phyloP scores from a whole-genome alignment of 257 asterid genomes.

The Ajuga chamaepitys region DNA sequence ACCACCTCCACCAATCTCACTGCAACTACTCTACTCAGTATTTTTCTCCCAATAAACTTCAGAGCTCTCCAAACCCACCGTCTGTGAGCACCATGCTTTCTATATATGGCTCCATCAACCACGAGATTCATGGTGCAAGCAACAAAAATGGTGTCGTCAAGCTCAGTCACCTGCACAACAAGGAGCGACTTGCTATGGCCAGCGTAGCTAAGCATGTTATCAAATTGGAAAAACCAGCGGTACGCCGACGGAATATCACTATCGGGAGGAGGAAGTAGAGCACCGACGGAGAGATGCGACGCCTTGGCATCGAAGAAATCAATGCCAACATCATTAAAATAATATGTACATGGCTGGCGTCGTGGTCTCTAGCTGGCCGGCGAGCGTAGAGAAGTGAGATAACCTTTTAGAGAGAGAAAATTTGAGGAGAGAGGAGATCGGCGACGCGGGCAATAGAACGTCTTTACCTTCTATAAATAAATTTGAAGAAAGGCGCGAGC shows the following conservation, averaged over 20 bases:
- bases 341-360: constrained; percentile 52
- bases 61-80: too few relatives aligned
- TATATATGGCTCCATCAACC: constrained; percentile 89
- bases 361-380: constrained; percentile 72
- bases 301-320: constrained; percentile 71
- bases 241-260: constrained; percentile 48
- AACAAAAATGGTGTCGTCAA: constrained; percentile 56
- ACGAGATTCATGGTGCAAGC: constrained; percentile 82
- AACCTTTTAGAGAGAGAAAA: constrained; percentile 63
- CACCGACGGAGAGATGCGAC: constrained; percentile 24
- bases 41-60: too few relatives aligned
- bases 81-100: too few relatives aligned
- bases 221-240: constrained; percentile 63
- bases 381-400: constrained; percentile 69
- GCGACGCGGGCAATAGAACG: constrained; percentile 55
- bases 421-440: constrained; percentile 46
- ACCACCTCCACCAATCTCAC: too few relatives aligned
- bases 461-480: too few relatives aligned
- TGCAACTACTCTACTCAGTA: too few relatives aligned
- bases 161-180: constrained; percentile 76
- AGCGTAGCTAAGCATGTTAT: constrained; percentile 63
- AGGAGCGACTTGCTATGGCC: constrained; percentile 63
- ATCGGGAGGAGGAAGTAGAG: constrained; percentile 26
- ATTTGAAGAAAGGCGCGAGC: too few relatives aligned
- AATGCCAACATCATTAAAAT: constrained; percentile 56